Conservation (phyloP, 2,329 filamentous ascomycete genomes). For the Cytospora mali region DNA sequence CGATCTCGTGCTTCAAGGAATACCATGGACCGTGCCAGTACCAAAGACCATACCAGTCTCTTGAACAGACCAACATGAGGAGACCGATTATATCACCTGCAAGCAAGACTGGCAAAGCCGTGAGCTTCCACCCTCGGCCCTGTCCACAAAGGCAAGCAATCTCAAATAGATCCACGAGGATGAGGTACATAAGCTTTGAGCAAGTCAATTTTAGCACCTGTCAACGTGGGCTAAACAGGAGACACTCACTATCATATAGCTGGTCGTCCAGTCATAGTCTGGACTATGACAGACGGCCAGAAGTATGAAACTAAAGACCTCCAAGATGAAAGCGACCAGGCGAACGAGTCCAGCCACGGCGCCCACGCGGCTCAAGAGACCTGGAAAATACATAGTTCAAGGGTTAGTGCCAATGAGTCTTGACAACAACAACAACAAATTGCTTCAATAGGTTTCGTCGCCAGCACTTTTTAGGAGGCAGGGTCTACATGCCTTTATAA, state of each 20-base stretch:
- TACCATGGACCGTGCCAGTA: slow-evolving; percentile 28
- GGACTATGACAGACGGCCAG: slow-evolving; percentile 6
- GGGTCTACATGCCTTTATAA: not conserved
- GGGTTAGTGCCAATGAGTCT: fast-evolving
- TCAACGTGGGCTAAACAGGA: no score
- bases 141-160: slow-evolving; percentile 24
- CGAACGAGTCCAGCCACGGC: slow-evolving; percentile 16
- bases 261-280: slow-evolving; percentile 11
- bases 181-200: slow-evolving; percentile 23
- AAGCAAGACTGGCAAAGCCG: slow-evolving; percentile 19
- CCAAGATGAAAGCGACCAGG: slow-evolving; percentile 11
- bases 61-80: slow-evolving; percentile 23
- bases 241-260: slow-evolving; percentile 24
- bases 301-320: slow-evolving; percentile 17
- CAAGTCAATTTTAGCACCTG: not conserved
- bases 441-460: not conserved
- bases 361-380: slow-evolving; percentile 15
- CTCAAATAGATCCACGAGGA: slow-evolving; percentile 16
- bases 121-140: slow-evolving; percentile 19
- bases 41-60: slow-evolving; percentile 27
- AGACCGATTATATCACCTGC: slow-evolving; percentile 19
- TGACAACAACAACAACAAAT: not conserved
- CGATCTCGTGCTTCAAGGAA: slow-evolving; percentile 23
- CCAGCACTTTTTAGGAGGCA: not conserved
- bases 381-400: slow-evolving; percentile 5